Conservation (phyloP, 176 grass and related monocot genomes). For the Zizania latifolia region DNA sequence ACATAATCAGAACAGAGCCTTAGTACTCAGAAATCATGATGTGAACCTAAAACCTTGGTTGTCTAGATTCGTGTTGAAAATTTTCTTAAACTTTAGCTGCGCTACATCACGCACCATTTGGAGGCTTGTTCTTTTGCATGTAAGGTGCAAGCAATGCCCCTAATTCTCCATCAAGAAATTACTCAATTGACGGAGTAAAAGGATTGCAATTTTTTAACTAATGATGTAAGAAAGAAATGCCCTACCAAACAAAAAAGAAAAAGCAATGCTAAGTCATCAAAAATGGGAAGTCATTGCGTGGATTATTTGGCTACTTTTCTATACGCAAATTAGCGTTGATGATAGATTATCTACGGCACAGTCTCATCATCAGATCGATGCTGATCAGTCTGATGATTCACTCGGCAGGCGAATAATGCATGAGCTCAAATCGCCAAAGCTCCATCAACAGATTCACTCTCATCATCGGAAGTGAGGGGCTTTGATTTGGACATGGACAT, state of each 20-base stretch:
- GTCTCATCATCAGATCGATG: too few species aligned
- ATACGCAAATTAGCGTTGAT: conserved; percentile 26
- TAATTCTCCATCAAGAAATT: neutral
- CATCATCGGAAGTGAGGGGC: conserved; percentile 48
- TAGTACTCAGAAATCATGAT: neutral
- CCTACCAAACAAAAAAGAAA: conserved; percentile 38
- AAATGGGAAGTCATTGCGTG: neutral
- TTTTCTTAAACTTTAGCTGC: neutral
- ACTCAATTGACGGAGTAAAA: neutral
- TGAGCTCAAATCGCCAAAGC: conserved; percentile 47
- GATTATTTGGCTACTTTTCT: conserved; percentile 35
- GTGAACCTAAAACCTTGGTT: neutral
- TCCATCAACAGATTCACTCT: conserved; percentile 65
- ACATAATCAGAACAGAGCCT: too few species aligned
- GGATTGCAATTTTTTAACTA: neutral
- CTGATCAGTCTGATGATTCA: too few species aligned
- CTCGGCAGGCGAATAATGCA: neutral
- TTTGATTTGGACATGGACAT: conserved; percentile 50
- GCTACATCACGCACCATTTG: neutral
- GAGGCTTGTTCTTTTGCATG: neutral
- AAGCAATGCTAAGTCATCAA: conserved; percentile 1
- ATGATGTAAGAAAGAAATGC: neutral
- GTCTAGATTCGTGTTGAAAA: neutral
- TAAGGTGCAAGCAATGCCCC: neutral
- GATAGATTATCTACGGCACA: conserved; percentile 39